phyloP scores from a whole-genome alignment of 139 green algal species.

The Prasinococcaceae sp. region DNA sequence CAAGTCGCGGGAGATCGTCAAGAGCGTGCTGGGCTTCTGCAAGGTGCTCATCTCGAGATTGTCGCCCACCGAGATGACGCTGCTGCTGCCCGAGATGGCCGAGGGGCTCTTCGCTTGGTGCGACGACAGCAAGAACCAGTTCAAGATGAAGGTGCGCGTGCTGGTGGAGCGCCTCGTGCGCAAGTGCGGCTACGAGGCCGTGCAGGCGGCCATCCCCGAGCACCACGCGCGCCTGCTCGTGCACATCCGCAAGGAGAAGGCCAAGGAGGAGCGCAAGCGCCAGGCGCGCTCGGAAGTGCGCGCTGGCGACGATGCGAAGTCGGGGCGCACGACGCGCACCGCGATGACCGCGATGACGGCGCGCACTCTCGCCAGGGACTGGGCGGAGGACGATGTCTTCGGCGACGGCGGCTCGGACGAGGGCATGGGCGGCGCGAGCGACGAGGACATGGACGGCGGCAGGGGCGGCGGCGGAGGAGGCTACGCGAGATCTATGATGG shows the following conservation, averaged over 20 bases:
- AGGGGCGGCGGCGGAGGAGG: no score
- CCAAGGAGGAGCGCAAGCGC: constrained; percentile 36
- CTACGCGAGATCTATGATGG: no score
- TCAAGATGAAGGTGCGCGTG: constrained; percentile 74
- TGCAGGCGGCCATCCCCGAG: constrained; percentile 55
- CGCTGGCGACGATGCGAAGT: constrained; percentile 9
- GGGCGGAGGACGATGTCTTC: not conserved
- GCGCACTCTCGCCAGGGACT: not conserved
- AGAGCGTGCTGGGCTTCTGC: constrained; percentile 79
- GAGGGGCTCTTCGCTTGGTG: constrained; percentile 69
- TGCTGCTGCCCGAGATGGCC: constrained; percentile 54
- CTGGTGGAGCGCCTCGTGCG: constrained; percentile 78
- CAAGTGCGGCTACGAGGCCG: constrained; percentile 65
- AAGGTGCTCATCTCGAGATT: constrained; percentile 73
- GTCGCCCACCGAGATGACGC: constrained; percentile 43
- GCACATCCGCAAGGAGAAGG: constrained; percentile 71
- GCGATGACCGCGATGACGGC: constrained; percentile 1
- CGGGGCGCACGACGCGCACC: not conserved
- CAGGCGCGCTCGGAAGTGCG: constrained; percentile 12
- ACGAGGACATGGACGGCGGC: no score
- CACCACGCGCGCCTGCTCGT: constrained; percentile 56
- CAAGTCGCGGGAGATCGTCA: constrained; percentile 76
- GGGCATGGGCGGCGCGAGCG: no score
- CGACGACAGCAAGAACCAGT: constrained; percentile 91
- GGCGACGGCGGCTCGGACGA: not conserved